Base-by-base conservation (phyloP, 352 stramenopile genomes). In the Globisporangium camurandrum region DNA sequence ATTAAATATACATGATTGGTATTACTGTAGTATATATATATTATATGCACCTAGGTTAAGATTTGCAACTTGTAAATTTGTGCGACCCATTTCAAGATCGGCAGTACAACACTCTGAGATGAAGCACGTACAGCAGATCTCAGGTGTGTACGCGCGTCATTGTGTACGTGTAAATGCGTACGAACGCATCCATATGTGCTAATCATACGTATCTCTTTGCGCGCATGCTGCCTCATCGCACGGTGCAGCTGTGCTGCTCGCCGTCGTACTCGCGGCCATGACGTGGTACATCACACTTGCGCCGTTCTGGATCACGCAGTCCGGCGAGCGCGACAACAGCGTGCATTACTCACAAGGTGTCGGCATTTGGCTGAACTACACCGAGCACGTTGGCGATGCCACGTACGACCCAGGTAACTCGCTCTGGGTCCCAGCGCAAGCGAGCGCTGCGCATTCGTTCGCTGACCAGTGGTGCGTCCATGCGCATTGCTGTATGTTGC, bases 281-380 rank as follows among this genome's bases (percentile, higher is more conserved):
- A 72, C 56, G 28, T 91, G 79, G 79, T 91, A 88, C 61, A 61
- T 68, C 50, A 78, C 71, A 44, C 70, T 91, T 30, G 66, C 78
- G 62, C 76, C 79, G 20, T 68, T 66, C 24, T 91, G 79, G 79
- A 53, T 86, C 39, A 64, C 65, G 42, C 79, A 91, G 66, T 71
- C 68, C 1, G 79, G 79, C 26, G 56, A 78, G 49, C 72, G 67
- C 28, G 64, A 59, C 42, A 47, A 22, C 28, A 41, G 40, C 12
- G 34, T 75, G n/a, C 80, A 76, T 56, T 91, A 91, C 65, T 77
- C 79, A 28, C 79, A 91, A 58, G 79, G 79, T 45, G 71, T 91
- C 42, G 79, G 79, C 1, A 54, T 91, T 19, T 91, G 79, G 79
- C 75, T 86, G 51, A 91, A 91, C 57, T 91, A 79, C 62, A 91